Evolutionary conservation across 179 eudicot species (phyloP).

Genomic region (Monotropa hypopitys): DNA sequence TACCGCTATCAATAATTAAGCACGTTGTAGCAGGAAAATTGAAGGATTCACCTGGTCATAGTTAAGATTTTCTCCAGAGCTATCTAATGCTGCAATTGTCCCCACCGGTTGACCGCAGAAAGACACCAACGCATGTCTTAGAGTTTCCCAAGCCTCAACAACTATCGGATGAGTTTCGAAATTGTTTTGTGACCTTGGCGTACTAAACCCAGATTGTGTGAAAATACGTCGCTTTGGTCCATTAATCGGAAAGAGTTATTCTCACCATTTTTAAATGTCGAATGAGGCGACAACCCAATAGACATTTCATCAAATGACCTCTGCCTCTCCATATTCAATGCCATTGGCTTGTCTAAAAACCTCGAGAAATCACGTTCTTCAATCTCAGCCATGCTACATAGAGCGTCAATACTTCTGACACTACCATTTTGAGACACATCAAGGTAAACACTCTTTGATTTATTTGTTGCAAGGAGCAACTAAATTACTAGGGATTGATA

Average conservation of each 20-base stretch:
- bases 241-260: constrained; percentile 22
- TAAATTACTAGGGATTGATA: background rate
- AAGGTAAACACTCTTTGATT: constrained; percentile 23
- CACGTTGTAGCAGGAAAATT: background rate
- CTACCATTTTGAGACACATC: constrained; percentile 34
- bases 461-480: background rate
- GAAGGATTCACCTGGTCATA: constrained; percentile 69
- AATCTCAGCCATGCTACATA: constrained; percentile 17
- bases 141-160: constrained; percentile 66
- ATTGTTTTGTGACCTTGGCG: constrained; percentile 43
- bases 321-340: constrained; percentile 50
- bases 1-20: background rate
- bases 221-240: constrained; percentile 29
- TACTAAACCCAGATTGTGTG: constrained; percentile 44
- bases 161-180: constrained; percentile 50
- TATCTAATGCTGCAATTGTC: constrained; percentile 77
- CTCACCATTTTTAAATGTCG: constrained; percentile 29
- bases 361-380: constrained; percentile 45
- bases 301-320: constrained; percentile 40
- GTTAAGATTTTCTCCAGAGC: constrained; percentile 58
- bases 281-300: constrained; percentile 31
- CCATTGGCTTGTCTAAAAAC: constrained; percentile 41
- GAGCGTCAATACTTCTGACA: constrained; percentile 17
- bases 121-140: constrained; percentile 52
- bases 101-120: constrained; percentile 87